Base-by-base conservation (phyloP, 2,329 filamentous ascomycete genomes). In the Torrubiella hemipterigena region DNA sequence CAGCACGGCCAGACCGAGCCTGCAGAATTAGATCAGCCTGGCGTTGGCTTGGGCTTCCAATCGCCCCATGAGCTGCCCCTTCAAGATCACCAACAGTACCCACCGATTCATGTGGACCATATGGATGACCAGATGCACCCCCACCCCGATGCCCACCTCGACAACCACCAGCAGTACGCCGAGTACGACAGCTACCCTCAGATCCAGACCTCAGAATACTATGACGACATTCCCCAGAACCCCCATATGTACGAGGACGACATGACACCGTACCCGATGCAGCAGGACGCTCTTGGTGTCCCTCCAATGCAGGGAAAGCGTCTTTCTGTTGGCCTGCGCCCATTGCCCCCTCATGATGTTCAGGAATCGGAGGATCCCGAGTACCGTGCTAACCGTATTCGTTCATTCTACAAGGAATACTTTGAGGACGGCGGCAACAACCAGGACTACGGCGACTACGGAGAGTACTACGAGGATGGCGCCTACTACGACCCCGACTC, bases 351-450 rank as follows among this genome's bases (percentile, higher is more conserved):
- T 21, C 78, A 87, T 48, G 82, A 93, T 41, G 75, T 83, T 33
- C 69, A 66, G 18, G 74, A 79, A 26, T 73, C 78, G 4, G 91
- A 96, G 50, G 89, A 95, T 51, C 86, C 91, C 0, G 91, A 96
- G 55, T 78, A 89, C 48, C 77, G 91, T 47, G 91, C 91, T 41
- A 96, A 95, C 63, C 78, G 91, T 36, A 98, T 98, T 43, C 75
- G 91, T 53, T 98, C 91, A 4, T 98, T 98, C 64, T 98, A 98
- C 65, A 95, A 95, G 63, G 91, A 98, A 52, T 98, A 98, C 61
- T 98, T 98, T 46, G 91, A 96, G 42, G 89, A 95, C 25, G 74
- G 66, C 36, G 25, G 41, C 26, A 25, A 50, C 42, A 41, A 49
- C 40, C 13, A 65, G 33, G 82, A 87, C 54, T 78, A 82, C 39